Conservation (phyloP, 2,329 filamentous ascomycete species). For the Fusarium caatingaense region DNA sequence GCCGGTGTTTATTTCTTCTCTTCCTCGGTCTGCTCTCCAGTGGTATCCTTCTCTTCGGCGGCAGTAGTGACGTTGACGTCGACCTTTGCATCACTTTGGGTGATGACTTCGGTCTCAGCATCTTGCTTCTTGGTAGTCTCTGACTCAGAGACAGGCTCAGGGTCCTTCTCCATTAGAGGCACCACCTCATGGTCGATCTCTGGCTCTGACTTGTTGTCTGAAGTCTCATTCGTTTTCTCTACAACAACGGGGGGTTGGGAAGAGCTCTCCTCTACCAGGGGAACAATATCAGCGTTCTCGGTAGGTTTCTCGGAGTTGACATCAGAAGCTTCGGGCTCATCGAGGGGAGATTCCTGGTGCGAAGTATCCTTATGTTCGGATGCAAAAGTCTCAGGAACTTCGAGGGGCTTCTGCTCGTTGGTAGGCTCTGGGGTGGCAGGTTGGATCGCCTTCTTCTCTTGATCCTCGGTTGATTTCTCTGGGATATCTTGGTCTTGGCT, state of each 20-base stretch:
- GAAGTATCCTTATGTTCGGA: slow-evolving; percentile 27
- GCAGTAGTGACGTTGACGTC: background rate
- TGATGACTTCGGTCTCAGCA: slow-evolving; percentile 10
- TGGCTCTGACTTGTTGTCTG: slow-evolving; percentile 5
- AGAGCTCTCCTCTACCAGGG: slow-evolving; percentile 29
- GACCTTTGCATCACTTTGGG: slow-evolving; percentile 20
- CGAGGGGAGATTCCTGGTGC: background rate
- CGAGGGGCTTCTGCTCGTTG: slow-evolving; percentile 7
- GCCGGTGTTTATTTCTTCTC: slow-evolving; percentile 28
- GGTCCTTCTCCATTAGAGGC: slow-evolving; percentile 29
- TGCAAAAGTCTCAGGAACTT: slow-evolving; percentile 8
- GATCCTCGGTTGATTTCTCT: slow-evolving; percentile 11
- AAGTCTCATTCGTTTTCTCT: slow-evolving; percentile 19
- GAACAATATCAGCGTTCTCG: slow-evolving; percentile 18
- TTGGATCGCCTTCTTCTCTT: slow-evolving; percentile 1
- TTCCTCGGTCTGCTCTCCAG: slow-evolving; percentile 14
- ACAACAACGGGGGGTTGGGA: slow-evolving; percentile 10
- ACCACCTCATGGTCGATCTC: slow-evolving; percentile 18
- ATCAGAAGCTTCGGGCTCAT: slow-evolving; percentile 10
- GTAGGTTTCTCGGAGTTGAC: slow-evolving; percentile 13
- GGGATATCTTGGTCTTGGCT: slow-evolving; percentile 4
- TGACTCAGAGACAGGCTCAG: background rate
- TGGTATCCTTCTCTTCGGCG: slow-evolving; percentile 28
- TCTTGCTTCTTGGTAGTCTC: slow-evolving; percentile 9
- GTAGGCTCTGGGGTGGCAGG: slow-evolving; percentile 9